Percentiles rank a stretch among this genome's conserved stretches.
phyloP scores from a whole-genome alignment of 352 stramenopile species.

The Globisporangium splendens region DNA sequence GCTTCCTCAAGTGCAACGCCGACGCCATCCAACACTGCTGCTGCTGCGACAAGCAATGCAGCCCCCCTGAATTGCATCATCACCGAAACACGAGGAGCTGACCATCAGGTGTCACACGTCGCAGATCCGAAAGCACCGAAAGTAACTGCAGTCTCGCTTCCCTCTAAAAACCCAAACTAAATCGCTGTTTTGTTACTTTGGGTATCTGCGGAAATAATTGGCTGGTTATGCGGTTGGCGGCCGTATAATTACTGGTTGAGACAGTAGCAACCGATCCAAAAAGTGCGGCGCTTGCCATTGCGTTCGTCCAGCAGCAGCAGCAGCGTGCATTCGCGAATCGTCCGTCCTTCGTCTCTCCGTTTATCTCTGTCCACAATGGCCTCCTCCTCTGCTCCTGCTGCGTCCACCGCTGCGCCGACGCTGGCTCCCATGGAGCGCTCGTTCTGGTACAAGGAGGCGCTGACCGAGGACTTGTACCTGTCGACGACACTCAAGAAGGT shows the following conservation, averaged over 20 bases:
- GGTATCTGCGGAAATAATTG: neutral
- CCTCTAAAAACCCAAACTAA: no score
- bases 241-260: slow-evolving; percentile 2
- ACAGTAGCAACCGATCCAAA: slow-evolving; percentile 1
- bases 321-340: slow-evolving; percentile 13
- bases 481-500: slow-evolving; percentile 89
- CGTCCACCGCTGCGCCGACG: slow-evolving; percentile 23
- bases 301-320: slow-evolving; percentile 5
- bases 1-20: slow-evolving; percentile 15
- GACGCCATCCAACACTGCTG: no score
- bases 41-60: neutral
- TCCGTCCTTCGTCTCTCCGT: neutral
- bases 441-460: slow-evolving; percentile 86
- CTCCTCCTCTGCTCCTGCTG: slow-evolving; percentile 8
- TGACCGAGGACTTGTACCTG: slow-evolving; percentile 88
- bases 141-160: no score
- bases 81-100: no score
- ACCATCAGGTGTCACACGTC: no score
- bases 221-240: neutral
- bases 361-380: slow-evolving; percentile 1
- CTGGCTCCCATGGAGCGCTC: slow-evolving; percentile 58
- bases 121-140: no score
- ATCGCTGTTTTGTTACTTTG: no score
- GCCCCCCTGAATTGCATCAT: neutral
- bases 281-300: neutral